These are phyloP conservation scores for Mucor racemosus DNA, from an alignment of 371 early-diverging fungal species.

Conservation along the genomic window DNA sequence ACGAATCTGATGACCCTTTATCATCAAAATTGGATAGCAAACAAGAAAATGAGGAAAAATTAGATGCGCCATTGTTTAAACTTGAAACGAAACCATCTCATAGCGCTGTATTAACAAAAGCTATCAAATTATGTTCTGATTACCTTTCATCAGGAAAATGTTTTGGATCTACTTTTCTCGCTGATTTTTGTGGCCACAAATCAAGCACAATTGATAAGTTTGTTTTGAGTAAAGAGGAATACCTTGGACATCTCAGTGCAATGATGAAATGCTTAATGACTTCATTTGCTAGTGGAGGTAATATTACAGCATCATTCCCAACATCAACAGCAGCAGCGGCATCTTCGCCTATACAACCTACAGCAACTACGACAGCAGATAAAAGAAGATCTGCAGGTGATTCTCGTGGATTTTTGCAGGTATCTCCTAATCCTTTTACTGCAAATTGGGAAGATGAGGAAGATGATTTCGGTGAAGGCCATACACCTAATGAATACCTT, in stretches of 20 bases:
- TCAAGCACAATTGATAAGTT: slow-evolving; percentile 25
- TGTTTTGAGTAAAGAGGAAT: slow-evolving; percentile 46
- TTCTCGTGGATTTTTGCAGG: slow-evolving; percentile 39
- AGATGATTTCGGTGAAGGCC: slow-evolving; percentile 22
- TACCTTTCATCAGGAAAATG: slow-evolving; percentile 32
- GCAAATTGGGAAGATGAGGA: slow-evolving; percentile 24
- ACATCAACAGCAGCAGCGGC: neutral
- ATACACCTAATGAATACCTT: slow-evolving; percentile 33
- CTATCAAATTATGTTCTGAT: slow-evolving; percentile 32
- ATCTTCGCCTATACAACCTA: neutral
- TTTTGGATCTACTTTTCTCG: slow-evolving; percentile 36
- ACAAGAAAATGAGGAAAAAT: neutral
- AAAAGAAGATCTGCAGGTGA: slow-evolving; percentile 29
- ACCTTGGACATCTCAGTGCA: slow-evolving; percentile 44
- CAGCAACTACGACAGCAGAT: slow-evolving; percentile 10
- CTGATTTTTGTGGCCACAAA: slow-evolving; percentile 32
- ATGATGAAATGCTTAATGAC: slow-evolving; percentile 49
- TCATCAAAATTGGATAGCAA: neutral
- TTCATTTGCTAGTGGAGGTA: slow-evolving; percentile 5
- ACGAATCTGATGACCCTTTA: slow-evolving; percentile 32
- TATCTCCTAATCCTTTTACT: slow-evolving; percentile 25
- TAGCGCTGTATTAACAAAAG: neutral
- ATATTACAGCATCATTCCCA: neutral
- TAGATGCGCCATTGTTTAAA: neutral
- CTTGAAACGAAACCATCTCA: neutral